phyloP scores from a whole-genome alignment of 192 early-diverging fungal genomes.

The Coemansia sp. region DNA sequence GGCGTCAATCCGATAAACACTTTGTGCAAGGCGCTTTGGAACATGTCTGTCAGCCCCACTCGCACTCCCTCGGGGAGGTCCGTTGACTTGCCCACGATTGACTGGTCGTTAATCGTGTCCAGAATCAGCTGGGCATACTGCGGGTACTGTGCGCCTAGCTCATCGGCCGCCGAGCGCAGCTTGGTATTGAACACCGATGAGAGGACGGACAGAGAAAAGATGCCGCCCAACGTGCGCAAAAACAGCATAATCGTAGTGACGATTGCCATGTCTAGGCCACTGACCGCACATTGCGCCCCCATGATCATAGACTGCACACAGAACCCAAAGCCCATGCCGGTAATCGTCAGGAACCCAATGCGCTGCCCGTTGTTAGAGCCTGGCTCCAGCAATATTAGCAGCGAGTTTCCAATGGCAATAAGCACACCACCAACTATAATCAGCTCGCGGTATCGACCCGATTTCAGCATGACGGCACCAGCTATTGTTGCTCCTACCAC shows the following conservation, averaged over 20 bases:
- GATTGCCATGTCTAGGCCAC: slow-evolving; percentile 63
- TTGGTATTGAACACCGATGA: slow-evolving; percentile 68
- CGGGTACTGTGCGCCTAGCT: slow-evolving; percentile 34
- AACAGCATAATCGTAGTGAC: slow-evolving; percentile 69
- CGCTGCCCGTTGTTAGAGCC: slow-evolving; percentile 57
- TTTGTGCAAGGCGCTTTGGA: slow-evolving; percentile 58
- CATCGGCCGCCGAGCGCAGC: slow-evolving; percentile 28
- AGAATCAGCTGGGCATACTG: slow-evolving; percentile 49
- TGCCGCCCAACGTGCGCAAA: slow-evolving; percentile 66
- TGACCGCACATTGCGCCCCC: slow-evolving; percentile 70
- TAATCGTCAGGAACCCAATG: slow-evolving; percentile 67
- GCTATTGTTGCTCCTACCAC: slow-evolving; percentile 67
- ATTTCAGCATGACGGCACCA: slow-evolving; percentile 62
- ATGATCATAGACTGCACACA: slow-evolving; percentile 75
- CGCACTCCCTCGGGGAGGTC: slow-evolving; percentile 48
- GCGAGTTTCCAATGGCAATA: slow-evolving; percentile 64
- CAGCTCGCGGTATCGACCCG: slow-evolving; percentile 63
- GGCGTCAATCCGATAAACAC: slow-evolving; percentile 61
- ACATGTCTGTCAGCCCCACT: slow-evolving; percentile 52
- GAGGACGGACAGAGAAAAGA: slow-evolving; percentile 62
- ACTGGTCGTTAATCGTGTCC: slow-evolving; percentile 56
- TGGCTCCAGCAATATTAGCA: slow-evolving; percentile 62
- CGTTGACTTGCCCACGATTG: slow-evolving; percentile 21
- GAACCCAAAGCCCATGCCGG: slow-evolving; percentile 79
- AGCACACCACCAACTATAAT: slow-evolving; percentile 69